Evolutionary conservation across 805 yeast genomes (phyloP).

Genomic region (Teunomyces lycoperdinae): DNA sequence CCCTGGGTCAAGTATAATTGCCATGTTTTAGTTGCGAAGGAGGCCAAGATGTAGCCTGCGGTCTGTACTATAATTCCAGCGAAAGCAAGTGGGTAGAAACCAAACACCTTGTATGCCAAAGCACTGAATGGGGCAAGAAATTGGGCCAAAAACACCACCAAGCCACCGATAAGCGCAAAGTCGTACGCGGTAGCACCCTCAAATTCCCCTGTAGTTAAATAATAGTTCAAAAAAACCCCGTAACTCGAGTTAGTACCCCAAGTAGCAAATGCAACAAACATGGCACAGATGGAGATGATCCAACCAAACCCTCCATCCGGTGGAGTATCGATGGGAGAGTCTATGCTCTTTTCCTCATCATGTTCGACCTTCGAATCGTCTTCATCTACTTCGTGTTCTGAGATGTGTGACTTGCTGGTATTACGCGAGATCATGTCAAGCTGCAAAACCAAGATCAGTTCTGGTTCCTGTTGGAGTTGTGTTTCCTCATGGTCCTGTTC

Average conservation of each 20-base stretch:
- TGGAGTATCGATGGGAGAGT: not conserved
- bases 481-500: conserved; percentile 16
- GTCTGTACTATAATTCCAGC: conserved; percentile 45
- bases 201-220: conserved; percentile 37
- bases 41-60: conserved; percentile 48
- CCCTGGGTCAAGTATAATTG: conserved; percentile 55
- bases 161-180: conserved; percentile 51
- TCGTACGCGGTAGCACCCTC: conserved; percentile 44
- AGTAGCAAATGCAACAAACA: conserved; percentile 45
- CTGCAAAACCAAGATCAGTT: conserved; percentile 15
- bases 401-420: not conserved
- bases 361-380: conserved; percentile 3
- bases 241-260: conserved; percentile 60
- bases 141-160: conserved; percentile 53
- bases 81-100: conserved; percentile 46
- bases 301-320: conserved; percentile 54
- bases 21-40: conserved; percentile 49
- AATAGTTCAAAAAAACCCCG: conserved; percentile 57
- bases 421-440: conserved; percentile 14
- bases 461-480: conserved; percentile 11
- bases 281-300: conserved; percentile 49
- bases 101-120: conserved; percentile 46
- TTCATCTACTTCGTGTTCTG: conserved; percentile 1
- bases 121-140: conserved; percentile 52
- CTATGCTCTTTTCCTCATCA: not conserved